Conservation (phyloP, 1,284 basidiomycete genomes). For the Volvariella surrecta region DNA sequence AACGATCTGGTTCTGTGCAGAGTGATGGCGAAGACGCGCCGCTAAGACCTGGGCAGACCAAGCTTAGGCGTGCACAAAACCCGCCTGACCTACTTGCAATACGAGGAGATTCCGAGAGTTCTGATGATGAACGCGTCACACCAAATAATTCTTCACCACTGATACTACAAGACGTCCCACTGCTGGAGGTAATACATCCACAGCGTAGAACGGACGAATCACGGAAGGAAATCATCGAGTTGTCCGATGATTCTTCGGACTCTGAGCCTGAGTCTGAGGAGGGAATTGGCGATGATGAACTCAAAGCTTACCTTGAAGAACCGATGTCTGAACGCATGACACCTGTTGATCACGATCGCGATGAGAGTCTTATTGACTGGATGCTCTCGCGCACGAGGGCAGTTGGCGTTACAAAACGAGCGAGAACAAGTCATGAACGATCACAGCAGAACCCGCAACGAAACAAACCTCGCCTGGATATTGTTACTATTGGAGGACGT, state of each 20-base stretch:
- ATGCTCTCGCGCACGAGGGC: slow-evolving; percentile 29
- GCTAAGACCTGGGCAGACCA: slow-evolving; percentile 37
- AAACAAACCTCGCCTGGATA: slow-evolving; percentile 16
- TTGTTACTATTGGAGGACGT: slow-evolving; percentile 24
- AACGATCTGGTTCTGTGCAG: slow-evolving; percentile 14
- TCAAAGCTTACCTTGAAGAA: too few species aligned
- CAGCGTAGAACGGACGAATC: not conserved
- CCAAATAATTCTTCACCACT: slow-evolving; percentile 5
- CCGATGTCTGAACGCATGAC: too few species aligned
- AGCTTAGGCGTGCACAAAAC: slow-evolving; percentile 21
- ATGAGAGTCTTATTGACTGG: slow-evolving; percentile 46
- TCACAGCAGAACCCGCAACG: too few species aligned
- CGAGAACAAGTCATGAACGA: too few species aligned
- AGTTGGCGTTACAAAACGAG: slow-evolving; percentile 8
- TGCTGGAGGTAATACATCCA: not conserved
- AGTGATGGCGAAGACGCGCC: slow-evolving; percentile 23
- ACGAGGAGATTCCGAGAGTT: slow-evolving; percentile 42
- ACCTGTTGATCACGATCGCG: too few species aligned
- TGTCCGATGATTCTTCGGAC: slow-evolving; percentile 16
- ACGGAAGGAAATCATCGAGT: slow-evolving; percentile 13
- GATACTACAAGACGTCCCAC: slow-evolving; percentile 2
- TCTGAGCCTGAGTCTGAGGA: slow-evolving; percentile 15
- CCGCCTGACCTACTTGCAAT: slow-evolving; percentile 24
- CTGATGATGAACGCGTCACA: slow-evolving; percentile 20
- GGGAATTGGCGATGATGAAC: slow-evolving; percentile 14